Base-by-base conservation (phyloP, 169 alveolate species). In the Eimeria sp. region DNA sequence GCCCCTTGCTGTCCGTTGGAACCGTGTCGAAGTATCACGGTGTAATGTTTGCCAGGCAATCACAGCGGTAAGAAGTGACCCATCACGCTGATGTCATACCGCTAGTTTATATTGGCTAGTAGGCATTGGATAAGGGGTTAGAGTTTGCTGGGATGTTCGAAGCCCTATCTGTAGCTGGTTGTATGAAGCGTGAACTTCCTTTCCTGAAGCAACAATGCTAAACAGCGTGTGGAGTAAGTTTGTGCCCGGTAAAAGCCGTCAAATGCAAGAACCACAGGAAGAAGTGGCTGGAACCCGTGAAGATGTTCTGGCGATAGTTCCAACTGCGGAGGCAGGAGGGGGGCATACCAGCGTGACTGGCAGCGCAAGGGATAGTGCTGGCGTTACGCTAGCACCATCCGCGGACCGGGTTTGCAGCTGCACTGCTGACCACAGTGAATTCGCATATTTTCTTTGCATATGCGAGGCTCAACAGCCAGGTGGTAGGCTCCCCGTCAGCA, bases 181-280 rank as follows among this genome's bases (percentile, higher is more conserved):
- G 80, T 34, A 70, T 1, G 49, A 13, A 27, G 80, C 22, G 80
- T 30, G n/a, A 67, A 30, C 7, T 14, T 3, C 83, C 57, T 16
- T 5, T 20, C 22, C 83, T 10, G 14, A 30, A 67, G 76, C 45
- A 45, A 51, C 65, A 63, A 87, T 87, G 93, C 78, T 87, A 61
- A 63, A 47, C 45, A 87, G 82, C 83, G 93, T 87, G 67, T 87
- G 82, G 93, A 63, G n/a, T n/a, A 49, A 49, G 63, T 43, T 87
- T 30, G n/a, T 87, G 67, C 82, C 83, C 9, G 67, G 93, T 25
- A 87, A 45, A 63, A 63, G 34, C 80, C 16, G 83, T 25, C 93
- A 40, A 5, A 43, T 45, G n/a, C n/a, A 43, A 4, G 83, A 34
- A 63, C 27, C 82, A 20, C 67, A 58, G 25, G 34, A 40, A 45